Percentiles rank a stretch among this genome's conserved stretches.
Conservation (phyloP, 23 red algal genomes). For the Chondrus crispus region DNA sequence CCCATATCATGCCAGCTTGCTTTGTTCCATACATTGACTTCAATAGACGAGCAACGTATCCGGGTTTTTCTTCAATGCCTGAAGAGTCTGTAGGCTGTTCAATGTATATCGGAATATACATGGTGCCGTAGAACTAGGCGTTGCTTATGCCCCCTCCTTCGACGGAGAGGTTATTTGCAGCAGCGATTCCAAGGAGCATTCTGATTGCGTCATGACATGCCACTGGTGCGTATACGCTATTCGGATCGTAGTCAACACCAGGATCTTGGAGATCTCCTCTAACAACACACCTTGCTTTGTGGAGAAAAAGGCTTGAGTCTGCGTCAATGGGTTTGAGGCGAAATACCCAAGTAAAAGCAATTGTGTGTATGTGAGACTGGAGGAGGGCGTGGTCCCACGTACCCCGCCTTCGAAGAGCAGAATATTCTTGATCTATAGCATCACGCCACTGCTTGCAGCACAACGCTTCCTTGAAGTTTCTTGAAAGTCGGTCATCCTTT, state of each 20-base stretch:
- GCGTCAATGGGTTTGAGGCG: no score
- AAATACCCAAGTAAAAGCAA: constrained; percentile 9
- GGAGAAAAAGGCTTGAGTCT: no score
- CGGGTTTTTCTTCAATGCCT: not conserved
- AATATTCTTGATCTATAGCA: not conserved
- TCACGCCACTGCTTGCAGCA: not conserved
- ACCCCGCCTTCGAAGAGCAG: not conserved
- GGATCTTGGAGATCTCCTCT: not conserved
- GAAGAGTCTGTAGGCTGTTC: not conserved
- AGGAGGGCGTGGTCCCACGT: not conserved
- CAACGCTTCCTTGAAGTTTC: not conserved
- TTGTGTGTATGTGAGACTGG: not conserved
- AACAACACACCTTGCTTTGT: not conserved
- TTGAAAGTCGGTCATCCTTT: no score
- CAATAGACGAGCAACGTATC: not conserved
- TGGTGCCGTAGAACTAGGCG: not conserved
- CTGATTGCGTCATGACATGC: not conserved
- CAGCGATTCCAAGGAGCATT: not conserved
- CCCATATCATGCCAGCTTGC: not conserved
- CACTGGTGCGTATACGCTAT: not conserved
- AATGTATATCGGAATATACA: not conserved
- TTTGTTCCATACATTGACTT: not conserved
- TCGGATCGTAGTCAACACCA: not conserved
- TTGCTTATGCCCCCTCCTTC: not conserved
- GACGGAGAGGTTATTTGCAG: not conserved